phyloP scores from a whole-genome alignment of 352 stramenopile genomes.

The Globisporangium okanoganense region DNA sequence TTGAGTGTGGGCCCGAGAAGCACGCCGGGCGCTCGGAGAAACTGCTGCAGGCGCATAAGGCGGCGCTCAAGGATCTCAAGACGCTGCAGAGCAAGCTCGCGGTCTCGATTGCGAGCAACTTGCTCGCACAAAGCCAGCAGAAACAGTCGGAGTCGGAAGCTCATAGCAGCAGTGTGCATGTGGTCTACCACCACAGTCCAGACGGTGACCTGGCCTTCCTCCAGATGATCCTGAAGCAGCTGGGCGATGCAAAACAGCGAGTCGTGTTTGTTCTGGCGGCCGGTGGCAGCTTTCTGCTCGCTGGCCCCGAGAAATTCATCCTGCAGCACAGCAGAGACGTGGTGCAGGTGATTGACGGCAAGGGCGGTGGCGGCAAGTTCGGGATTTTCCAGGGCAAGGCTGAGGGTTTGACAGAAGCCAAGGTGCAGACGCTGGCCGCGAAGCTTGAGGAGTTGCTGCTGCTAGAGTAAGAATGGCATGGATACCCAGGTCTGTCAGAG shows the following conservation, averaged over 20 bases:
- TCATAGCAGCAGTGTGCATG: neutral
- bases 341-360: conserved; percentile 59
- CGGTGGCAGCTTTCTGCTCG: conserved; percentile 43
- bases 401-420: conserved; percentile 27
- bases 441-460: conserved; percentile 36
- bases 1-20: neutral
- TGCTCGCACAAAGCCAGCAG: neutral
- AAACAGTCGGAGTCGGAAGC: neutral
- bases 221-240: conserved; percentile 4
- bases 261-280: neutral
- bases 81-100: conserved; percentile 1
- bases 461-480: no score
- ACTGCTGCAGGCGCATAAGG: neutral
- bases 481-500: no score
- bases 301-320: conserved; percentile 49
- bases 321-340: conserved; percentile 41
- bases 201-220: neutral
- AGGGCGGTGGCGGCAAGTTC: conserved; percentile 70
- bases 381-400: conserved; percentile 81
- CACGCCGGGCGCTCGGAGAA: neutral
- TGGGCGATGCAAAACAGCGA: neutral
- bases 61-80: neutral
- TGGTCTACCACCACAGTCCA: neutral
- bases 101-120: neutral
- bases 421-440: conserved; percentile 34